Evolutionary conservation across 768 basidiomycete genomes (phyloP).

Genomic region (Amanita jacksonii): DNA sequence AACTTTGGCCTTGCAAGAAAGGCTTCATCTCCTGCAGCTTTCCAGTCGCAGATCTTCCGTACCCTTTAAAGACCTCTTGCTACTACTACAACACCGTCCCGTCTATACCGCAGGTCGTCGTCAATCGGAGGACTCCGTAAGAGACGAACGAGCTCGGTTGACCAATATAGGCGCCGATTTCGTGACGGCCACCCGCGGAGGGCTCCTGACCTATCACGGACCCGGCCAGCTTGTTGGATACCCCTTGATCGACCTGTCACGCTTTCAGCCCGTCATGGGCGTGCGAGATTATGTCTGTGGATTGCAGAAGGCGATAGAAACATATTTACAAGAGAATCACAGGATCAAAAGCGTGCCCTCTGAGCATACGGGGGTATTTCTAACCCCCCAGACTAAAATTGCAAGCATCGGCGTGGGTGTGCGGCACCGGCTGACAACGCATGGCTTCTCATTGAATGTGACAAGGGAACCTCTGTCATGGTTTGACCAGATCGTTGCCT

Average conservation of each 20-base stretch:
- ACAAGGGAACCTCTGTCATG: conserved; percentile 71
- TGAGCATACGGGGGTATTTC: conserved; percentile 87
- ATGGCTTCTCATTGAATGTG: conserved; percentile 92
- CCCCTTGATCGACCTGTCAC: conserved; percentile 83
- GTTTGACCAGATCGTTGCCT: conserved; percentile 87
- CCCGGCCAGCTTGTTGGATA: conserved; percentile 97
- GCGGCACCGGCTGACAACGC: conserved; percentile 86
- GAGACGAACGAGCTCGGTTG: conserved; percentile 54
- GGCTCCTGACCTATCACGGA: conserved; percentile 94
- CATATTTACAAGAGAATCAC: conserved; percentile 51
- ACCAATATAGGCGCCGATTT: conserved; percentile 81
- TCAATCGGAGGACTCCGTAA: conserved; percentile 53
- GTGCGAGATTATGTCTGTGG: conserved; percentile 80
- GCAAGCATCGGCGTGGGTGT: conserved; percentile 97
- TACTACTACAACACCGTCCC: conserved; percentile 84
- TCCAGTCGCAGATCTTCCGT: conserved; percentile 26
- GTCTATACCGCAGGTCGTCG: conserved; percentile 94
- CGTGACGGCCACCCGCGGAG: conserved; percentile 72
- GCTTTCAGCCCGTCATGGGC: conserved; percentile 59
- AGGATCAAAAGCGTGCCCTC: conserved; percentile 48
- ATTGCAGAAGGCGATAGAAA: conserved; percentile 63
- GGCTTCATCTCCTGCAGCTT: conserved; percentile 59
- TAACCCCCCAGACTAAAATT: conserved; percentile 73
- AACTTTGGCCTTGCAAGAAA: conserved; percentile 63
- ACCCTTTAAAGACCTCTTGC: conserved; percentile 51